Conservation (phyloP, 176 grass and related monocot genomes). For the Rhynchospora breviuscula region DNA sequence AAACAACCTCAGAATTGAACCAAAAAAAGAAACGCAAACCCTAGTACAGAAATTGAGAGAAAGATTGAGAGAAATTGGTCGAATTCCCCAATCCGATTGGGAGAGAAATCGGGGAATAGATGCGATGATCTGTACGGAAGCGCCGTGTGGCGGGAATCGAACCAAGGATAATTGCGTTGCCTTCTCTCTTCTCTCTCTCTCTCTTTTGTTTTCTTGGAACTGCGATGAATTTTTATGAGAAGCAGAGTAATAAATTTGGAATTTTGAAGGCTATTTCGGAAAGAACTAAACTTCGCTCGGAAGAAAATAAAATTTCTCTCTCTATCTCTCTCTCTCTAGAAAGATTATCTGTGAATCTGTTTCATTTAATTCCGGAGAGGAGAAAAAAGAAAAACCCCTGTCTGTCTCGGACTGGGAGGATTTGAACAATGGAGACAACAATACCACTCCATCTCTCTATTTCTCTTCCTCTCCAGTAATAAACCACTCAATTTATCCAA, state of each 20-base stretch:
- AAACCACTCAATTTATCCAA: not conserved
- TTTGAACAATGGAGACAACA: slow-evolving; percentile 16
- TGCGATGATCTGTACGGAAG: slow-evolving; percentile 16
- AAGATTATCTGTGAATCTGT: not conserved
- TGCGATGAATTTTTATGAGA: not conserved
- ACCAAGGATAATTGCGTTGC: not conserved
- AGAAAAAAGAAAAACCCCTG: not conserved
- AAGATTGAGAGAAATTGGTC: not conserved
- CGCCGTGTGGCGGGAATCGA: slow-evolving; percentile 6
- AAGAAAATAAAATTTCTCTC: not conserved
- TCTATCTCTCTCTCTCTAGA: not conserved
- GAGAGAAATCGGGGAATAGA: not conserved
- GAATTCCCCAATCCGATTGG: slow-evolving; percentile 4
- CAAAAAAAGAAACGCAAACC: not conserved
- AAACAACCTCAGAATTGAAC: slow-evolving; percentile 1
- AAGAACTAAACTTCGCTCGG: not conserved
- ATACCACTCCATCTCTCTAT: not conserved
- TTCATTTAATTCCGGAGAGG: not conserved
- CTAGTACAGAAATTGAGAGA: not conserved
- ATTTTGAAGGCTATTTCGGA: not conserved
- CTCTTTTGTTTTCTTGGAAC: not conserved
- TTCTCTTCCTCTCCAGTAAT: not conserved
- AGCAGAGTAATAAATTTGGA: not conserved
- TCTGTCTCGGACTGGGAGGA: not conserved
- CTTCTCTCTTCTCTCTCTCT: not conserved